Evolutionary conservation across 257 asterid genomes (phyloP).

Genomic region (Nyctanthes arbortristis): DNA sequence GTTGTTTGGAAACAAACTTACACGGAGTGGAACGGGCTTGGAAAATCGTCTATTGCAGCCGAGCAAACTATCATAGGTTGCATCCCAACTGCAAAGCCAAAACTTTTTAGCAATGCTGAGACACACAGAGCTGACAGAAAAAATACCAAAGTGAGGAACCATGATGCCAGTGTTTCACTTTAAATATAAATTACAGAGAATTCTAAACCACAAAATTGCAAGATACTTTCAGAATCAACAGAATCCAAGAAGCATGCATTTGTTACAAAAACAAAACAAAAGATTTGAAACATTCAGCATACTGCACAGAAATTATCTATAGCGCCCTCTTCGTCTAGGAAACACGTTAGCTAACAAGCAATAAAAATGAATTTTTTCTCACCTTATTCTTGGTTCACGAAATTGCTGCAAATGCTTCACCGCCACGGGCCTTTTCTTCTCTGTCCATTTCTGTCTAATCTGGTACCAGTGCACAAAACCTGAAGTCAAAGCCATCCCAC

Average conservation of each 20-base stretch:
- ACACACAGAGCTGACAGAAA: slow-evolving; percentile 32
- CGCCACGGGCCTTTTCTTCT: slow-evolving; percentile 46
- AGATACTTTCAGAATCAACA: neutral
- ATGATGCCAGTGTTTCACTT: neutral
- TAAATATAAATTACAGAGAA: neutral
- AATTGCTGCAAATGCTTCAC: slow-evolving; percentile 36
- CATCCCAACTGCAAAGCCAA: slow-evolving; percentile 79
- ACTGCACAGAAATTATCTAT: no score
- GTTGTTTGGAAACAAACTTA: slow-evolving; percentile 38
- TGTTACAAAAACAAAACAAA: neutral
- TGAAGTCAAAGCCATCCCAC: slow-evolving; percentile 29
- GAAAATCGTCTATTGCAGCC: slow-evolving; percentile 75
- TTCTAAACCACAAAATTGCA: neutral
- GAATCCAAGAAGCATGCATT: no score
- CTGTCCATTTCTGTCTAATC: slow-evolving; percentile 70
- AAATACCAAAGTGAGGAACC: neutral
- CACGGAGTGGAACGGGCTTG: slow-evolving; percentile 75
- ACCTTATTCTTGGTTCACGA: slow-evolving; percentile 73
- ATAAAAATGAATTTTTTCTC: slow-evolving; percentile 20
- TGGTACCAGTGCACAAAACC: slow-evolving; percentile 79
- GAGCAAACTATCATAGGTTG: slow-evolving; percentile 79
- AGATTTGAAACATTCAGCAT: neutral
- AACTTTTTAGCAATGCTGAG: slow-evolving; percentile 33
- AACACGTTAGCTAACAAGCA: neutral
- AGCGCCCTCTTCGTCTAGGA: no score